Evolutionary conservation across 768 basidiomycete genomes (phyloP), one percentile per base, ranked within the genome.

Genomic region (Hygrocybe punicea): DNA sequence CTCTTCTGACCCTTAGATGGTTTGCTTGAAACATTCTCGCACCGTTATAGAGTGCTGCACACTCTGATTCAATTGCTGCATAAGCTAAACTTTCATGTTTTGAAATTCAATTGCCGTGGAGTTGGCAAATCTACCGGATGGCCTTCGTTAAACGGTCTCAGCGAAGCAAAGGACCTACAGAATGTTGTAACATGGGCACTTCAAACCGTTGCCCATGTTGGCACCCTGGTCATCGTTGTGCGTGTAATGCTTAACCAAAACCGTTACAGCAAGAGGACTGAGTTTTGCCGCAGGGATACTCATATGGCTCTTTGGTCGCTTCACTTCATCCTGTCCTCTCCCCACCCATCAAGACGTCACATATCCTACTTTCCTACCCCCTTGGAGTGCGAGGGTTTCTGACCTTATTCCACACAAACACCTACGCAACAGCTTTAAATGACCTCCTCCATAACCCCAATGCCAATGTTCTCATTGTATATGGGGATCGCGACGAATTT

Each of bases 301-400:
- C 91, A 9, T 77, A 91, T 76, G 91, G 91, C 1, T 83, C 87
- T 2, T 75, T 93, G 33, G 84, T 89, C 36, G 81, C 81, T 10
- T 87, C 88, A 7, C 71, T 88, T 58, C 83, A 84, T 56, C 84
- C 87, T 0, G 64, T 82, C 2, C 70, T 85, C 2, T 71, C 76
- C 0, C 63, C 75, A 16, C 71, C 73, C n/a, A 65, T 86, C 45
- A 77, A 73, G 63, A 85, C 82, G 0, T 80, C 80, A 11, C 87
- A 91, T 67, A 73, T 91, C 45, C 67, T 93, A 39, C 69, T 93
- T 19, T 91, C 90, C 3, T 92, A 93, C 65, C 91, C 91, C 0
- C 72, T 92, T 4, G 81, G 84, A 13, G 83, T 85, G 7, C 77
- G 87, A 51, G 75, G 77, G 10, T 79, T 84, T 68, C 74, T 93